Base-by-base conservation (phyloP, 1,139 yeast genomes). In the Candida albicans region DNA sequence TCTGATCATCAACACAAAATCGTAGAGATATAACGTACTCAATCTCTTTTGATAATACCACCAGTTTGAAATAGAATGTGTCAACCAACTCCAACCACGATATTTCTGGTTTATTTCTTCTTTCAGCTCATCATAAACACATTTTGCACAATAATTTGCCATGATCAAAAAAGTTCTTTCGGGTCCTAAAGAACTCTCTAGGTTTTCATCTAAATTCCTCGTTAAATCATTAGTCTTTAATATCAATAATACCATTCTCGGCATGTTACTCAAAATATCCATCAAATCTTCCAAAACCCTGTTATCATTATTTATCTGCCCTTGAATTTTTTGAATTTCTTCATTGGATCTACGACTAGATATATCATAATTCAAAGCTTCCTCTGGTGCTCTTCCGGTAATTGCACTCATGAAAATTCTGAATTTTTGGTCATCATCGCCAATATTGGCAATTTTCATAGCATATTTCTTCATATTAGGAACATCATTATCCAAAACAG, bases 151-250 rank as follows among this genome's bases (percentile, higher is more conserved):
- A 62, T 93, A 93, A 37, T 81, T 80, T 1, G 96, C 95, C 84
- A 93, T 78, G 41, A 93, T 89, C 52, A 91, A 67, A 55, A 93
- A 93, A 0, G 96, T 86, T 45, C 96, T 73, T 60, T 87, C 93
- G 1, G 90, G 87, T 0, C 98, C 98, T 39, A 91, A 67, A 0
- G 97, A 96, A 50, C 84, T 82, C 39, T 86, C 79, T 47, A 93
- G 73, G 49, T 79, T 75, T 57, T 93, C 98, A 63, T 93, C 99
- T 42, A 93, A 70, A 52, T 83, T 84, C 55, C 99, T 75, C 0
- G 96, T 90, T 46, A 95, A 72, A 68, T 95, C 99, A 60, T 95
- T 93, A 0, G 99, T 95, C 61, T 95, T 95, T 56, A 95, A 70
- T 45, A 95, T 87, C 51, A 93, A 73, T 37, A 95, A 65, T 25